Evolutionary conservation across 768 basidiomycete genomes (phyloP).

Genomic region (Cubamyces lactineus): DNA sequence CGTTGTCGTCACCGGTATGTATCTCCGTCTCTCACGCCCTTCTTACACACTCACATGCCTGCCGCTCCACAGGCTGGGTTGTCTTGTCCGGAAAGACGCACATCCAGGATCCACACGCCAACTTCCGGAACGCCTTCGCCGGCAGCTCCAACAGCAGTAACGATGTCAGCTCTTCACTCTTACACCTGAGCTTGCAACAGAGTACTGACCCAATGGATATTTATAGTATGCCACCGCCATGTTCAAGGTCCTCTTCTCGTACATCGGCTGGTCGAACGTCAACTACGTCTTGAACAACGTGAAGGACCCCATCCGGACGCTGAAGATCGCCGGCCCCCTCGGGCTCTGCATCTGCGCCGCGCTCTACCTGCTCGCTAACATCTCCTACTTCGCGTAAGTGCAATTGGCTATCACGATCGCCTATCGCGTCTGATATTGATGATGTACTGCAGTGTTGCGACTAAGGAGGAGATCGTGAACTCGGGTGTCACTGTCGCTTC

Average conservation of each 20-base stretch:
- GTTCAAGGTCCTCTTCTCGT: slow-evolving; percentile 57
- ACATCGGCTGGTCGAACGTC: slow-evolving; percentile 56
- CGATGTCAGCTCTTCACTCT: no score
- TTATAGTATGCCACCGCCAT: slow-evolving; percentile 60
- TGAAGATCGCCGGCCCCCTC: slow-evolving; percentile 64
- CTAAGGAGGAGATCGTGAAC: slow-evolving; percentile 51
- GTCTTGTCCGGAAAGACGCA: slow-evolving; percentile 61
- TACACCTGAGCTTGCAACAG: no score
- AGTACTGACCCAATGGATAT: no score
- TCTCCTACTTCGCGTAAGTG: slow-evolving; percentile 58
- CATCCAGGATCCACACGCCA: slow-evolving; percentile 57
- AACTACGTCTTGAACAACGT: slow-evolving; percentile 67
- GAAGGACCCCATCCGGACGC: slow-evolving; percentile 58
- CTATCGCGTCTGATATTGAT: no score
- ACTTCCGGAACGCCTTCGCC: slow-evolving; percentile 60
- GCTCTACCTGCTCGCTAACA: slow-evolving; percentile 58
- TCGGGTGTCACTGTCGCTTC: slow-evolving; percentile 61
- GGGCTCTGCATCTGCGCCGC: slow-evolving; percentile 56
- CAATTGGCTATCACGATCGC: no score
- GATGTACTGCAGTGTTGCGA: no score
- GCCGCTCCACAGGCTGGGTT: slow-evolving; percentile 47
- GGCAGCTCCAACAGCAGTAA: slow-evolving; percentile 58
- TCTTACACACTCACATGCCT: no score
- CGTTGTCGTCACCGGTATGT: slow-evolving; percentile 51
- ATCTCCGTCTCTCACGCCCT: no score